These are phyloP conservation scores for Crepidotus sp. DNA, from an alignment of 1,284 basidiomycete species.

Conservation along the genomic window DNA sequence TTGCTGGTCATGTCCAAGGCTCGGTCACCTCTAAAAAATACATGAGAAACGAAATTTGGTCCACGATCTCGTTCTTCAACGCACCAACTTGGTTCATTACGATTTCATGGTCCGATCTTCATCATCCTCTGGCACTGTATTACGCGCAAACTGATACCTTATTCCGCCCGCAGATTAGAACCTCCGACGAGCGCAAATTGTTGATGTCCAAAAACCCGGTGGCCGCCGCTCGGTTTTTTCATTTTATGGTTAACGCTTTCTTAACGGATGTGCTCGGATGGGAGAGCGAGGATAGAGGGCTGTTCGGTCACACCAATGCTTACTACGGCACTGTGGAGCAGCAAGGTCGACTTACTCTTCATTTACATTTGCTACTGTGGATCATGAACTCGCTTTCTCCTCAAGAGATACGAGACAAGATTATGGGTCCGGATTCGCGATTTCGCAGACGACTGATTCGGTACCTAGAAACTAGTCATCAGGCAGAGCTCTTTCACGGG, in stretches of 20 bases:
- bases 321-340: conserved; percentile 21
- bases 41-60: conserved; percentile 31
- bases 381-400: background rate
- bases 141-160: conserved; percentile 21
- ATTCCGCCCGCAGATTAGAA: too few species aligned
- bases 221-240: background rate
- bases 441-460: background rate
- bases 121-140: conserved; percentile 20
- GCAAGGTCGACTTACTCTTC: conserved; percentile 5
- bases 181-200: too few species aligned
- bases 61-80: conserved; percentile 23
- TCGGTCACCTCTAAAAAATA: conserved; percentile 27
- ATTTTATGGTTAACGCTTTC: background rate
- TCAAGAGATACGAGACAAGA: background rate
- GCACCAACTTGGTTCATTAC: conserved; percentile 25
- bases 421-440: background rate
- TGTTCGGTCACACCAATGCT: conserved; percentile 21
- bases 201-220: conserved; percentile 11
- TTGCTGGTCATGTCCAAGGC: too few species aligned
- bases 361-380: conserved; percentile 5
- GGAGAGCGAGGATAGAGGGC: background rate
- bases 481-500: background rate
- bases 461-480: conserved; percentile 5
- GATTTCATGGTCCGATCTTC: conserved; percentile 18
- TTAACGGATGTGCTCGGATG: conserved; percentile 10